These are phyloP conservation scores for Leptomonas pyrrhocoris DNA, from an alignment of 208 protist species.

Conservation along the genomic window DNA sequence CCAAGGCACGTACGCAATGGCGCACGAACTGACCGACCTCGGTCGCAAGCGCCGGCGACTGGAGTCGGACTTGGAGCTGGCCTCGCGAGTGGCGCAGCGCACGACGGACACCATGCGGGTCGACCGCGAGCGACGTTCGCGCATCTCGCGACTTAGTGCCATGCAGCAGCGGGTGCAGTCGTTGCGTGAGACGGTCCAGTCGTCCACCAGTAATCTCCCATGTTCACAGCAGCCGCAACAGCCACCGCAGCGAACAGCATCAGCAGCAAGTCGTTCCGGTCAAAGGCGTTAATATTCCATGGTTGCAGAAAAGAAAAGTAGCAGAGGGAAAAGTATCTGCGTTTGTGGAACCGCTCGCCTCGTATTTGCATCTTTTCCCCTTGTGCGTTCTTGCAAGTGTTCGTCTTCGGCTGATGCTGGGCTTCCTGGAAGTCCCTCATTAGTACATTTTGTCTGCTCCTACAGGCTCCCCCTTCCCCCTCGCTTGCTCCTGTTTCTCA, in stretches of 20 bases:
- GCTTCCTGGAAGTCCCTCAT: too few relatives aligned
- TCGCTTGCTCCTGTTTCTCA: too few relatives aligned
- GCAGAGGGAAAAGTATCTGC: too few relatives aligned
- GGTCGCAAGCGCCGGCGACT: slow-evolving; percentile 54
- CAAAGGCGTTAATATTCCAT: slow-evolving; percentile 6
- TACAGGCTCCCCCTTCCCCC: too few relatives aligned
- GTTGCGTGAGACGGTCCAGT: slow-evolving; percentile 48
- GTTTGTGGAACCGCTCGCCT: background rate
- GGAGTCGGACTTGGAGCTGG: slow-evolving; percentile 68
- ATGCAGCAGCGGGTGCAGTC: slow-evolving; percentile 73
- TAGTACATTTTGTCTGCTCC: too few relatives aligned
- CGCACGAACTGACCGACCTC: slow-evolving; percentile 48
- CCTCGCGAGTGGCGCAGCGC: slow-evolving; percentile 63
- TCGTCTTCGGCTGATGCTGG: too few relatives aligned
- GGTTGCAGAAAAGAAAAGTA: too few relatives aligned
- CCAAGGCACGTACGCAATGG: slow-evolving; percentile 41
- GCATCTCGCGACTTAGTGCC: slow-evolving; percentile 60
- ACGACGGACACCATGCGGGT: slow-evolving; percentile 55
- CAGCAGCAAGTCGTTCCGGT: slow-evolving; percentile 24
- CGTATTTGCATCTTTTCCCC: background rate
- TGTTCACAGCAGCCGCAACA: slow-evolving; percentile 4
- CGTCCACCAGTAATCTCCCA: background rate
- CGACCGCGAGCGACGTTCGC: slow-evolving; percentile 67
- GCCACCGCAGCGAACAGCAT: slow-evolving; percentile 10
- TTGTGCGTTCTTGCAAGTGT: too few relatives aligned